A percentile compares a stretch with the other conserved stretches of the same genome.
Conservation (phyloP, 805 yeast species). For the Spathaspora sp. region DNA sequence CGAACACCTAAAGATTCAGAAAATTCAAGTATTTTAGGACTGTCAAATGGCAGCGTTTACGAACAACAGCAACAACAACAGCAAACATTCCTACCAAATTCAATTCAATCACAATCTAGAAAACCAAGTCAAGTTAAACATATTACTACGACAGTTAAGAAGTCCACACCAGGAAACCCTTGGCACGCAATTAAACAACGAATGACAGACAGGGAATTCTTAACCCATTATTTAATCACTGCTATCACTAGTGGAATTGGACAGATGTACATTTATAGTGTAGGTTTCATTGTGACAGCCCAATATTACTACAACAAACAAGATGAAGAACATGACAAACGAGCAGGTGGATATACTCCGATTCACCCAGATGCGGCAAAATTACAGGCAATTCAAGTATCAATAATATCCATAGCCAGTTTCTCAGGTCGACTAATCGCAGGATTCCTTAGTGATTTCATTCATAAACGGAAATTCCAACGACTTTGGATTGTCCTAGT, state of each 20-base stretch:
- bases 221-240: conserved; percentile 50
- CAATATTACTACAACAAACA: conserved; percentile 19
- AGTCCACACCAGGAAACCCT: conserved; percentile 6
- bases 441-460: conserved; percentile 65
- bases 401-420: conserved; percentile 60
- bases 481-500: conserved; percentile 63
- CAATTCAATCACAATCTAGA: background rate
- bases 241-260: conserved; percentile 62
- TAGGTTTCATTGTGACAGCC: conserved; percentile 65
- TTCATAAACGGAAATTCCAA: conserved; percentile 50
- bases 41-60: background rate
- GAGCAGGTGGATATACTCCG: conserved; percentile 1
- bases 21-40: background rate
- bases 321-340: background rate
- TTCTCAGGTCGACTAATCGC: conserved; percentile 62
- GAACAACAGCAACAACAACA: background rate
- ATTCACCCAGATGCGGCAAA: conserved; percentile 25
- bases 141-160: background rate
- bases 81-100: conserved; percentile 3
- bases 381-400: conserved; percentile 69
- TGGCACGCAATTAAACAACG: conserved; percentile 17
- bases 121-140: background rate
- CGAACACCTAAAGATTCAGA: conserved; percentile 12
- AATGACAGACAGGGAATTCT: conserved; percentile 30
- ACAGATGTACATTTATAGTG: conserved; percentile 68